Base-by-base conservation (phyloP, 2,329 filamentous ascomycete genomes). In the Dothideomycetidae sp. region DNA sequence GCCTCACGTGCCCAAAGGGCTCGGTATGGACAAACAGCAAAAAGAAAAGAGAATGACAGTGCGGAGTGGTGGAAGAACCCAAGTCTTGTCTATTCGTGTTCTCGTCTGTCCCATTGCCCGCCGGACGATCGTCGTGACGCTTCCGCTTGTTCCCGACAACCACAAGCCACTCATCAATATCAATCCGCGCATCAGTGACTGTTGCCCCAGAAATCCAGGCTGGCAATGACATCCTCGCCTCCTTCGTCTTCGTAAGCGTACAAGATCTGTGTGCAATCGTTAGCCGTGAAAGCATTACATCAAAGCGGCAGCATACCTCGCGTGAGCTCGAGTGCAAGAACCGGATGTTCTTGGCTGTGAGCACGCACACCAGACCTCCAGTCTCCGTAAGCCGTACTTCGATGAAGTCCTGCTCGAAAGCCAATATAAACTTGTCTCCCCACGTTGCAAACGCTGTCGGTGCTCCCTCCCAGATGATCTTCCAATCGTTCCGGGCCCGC, bases 261-360 rank as follows among this genome's bases (percentile, higher is more conserved):
- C 36, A 98, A 63, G 50, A 98, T 96, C 90, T 98, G 52, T 14
- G 29, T 36, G 18, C 11, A n/a, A 38, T 30, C 36, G 53, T 55
- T 36, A 60, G 50, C 18, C 44, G n/a, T 13, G 13, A 33, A 26
- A 35, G 28, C 30, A 13, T 16, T 14, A 12, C 16, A 26, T 21
- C 12, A 36, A 36, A 19, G 13, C 2, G 3, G 26, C 38, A 41
- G 58, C 73, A 63, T 65, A 93, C 90, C 78, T 98, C 90, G 66
- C 93, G 77, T 42, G 88, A 93, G 52, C 84, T 93, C 57, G 85
- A 88, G 63, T 98, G 90, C 48, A 98, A 68, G 85, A 96, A 94
- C 52, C 90, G 76, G 52, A 94, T 92, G 54, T 93, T 94, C 70
- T 84, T 92, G 53, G 86, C 85, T 41, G 86, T 92, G 56, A 96